These are phyloP conservation scores for Paraconiothyrium brasiliense DNA, from an alignment of 2,329 filamentous ascomycete species.

Conservation along the genomic window DNA sequence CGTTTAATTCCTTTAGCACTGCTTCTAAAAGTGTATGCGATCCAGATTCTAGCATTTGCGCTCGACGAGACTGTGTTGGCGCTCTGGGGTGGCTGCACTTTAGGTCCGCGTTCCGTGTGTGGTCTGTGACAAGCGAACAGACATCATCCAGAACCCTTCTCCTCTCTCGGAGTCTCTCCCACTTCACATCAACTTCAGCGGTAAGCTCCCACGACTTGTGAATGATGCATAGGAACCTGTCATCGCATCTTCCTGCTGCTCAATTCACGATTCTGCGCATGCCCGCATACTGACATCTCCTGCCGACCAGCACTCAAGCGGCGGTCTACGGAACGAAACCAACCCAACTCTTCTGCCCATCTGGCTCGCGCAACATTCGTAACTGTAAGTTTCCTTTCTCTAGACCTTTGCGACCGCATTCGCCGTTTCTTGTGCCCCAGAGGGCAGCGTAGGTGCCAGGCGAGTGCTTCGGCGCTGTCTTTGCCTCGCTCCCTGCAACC, in stretches of 20 bases:
- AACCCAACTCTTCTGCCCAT: conserved; percentile 38
- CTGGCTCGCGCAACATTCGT: conserved; percentile 34
- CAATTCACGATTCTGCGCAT: conserved; percentile 30
- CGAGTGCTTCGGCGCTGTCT: conserved; percentile 33
- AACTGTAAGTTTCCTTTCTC: conserved; percentile 46
- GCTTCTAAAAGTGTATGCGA: conserved; percentile 12
- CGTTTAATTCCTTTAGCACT: neutral
- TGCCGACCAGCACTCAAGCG: conserved; percentile 42
- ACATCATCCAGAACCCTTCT: conserved; percentile 10
- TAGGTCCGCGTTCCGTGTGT: conserved; percentile 10
- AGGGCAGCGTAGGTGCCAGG: conserved; percentile 25
- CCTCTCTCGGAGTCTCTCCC: conserved; percentile 3
- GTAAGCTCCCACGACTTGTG: conserved; percentile 11
- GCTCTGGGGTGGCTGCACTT: conserved; percentile 6
- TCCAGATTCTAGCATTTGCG: conserved; percentile 9
- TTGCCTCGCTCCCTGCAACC: conserved; percentile 41
- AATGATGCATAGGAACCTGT: conserved; percentile 19
- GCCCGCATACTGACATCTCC: conserved; percentile 38
- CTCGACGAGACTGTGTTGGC: conserved; percentile 11
- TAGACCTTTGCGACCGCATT: conserved; percentile 43
- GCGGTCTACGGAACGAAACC: conserved; percentile 49
- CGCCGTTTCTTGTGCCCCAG: conserved; percentile 22
- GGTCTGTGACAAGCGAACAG: conserved; percentile 9
- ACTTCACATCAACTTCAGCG: conserved; percentile 8
- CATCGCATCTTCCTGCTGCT: conserved; percentile 24